phyloP scores from a whole-genome alignment of 2,329 filamentous ascomycete genomes.

The Remersonia thermophila region DNA sequence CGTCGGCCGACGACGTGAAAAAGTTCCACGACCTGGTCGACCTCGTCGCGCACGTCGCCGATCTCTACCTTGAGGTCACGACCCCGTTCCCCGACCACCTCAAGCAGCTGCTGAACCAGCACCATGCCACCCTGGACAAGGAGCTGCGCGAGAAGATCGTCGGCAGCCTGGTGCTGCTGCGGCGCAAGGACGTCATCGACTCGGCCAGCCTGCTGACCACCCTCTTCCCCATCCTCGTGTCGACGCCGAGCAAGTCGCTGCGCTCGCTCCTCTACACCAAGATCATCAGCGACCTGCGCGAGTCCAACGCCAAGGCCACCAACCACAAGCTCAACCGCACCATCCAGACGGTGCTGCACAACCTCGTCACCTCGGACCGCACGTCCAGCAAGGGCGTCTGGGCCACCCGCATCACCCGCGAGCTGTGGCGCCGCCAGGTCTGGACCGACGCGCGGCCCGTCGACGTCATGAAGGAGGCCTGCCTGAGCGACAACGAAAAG shows the following conservation, averaged over 20 bases:
- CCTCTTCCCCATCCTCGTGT: conserved; percentile 84
- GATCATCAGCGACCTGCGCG: conserved; percentile 80
- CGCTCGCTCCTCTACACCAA: conserved; percentile 74
- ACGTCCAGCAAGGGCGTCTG: conserved; percentile 79
- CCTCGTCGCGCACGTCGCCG: conserved; percentile 83
- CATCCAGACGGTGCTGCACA: conserved; percentile 86
- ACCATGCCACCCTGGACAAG: conserved; percentile 70
- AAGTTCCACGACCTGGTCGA: conserved; percentile 87
- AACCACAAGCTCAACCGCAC: conserved; percentile 91
- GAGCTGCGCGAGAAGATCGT: conserved; percentile 92
- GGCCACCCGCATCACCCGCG: conserved; percentile 89
- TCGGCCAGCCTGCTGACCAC: conserved; percentile 74
- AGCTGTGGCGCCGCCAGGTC: conserved; percentile 91
- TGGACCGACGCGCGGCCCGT: conserved; percentile 93
- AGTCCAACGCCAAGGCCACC: conserved; percentile 72
- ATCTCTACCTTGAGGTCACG: conserved; percentile 80
- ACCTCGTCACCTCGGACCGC: conserved; percentile 76
- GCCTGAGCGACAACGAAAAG: conserved; percentile 82
- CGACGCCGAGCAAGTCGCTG: conserved; percentile 78
- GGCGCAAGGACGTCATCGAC: conserved; percentile 86
- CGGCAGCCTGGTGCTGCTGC: conserved; percentile 71
- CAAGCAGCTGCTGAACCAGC: conserved; percentile 64
- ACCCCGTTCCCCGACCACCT: conserved; percentile 67
- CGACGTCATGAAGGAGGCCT: conserved; percentile 95
- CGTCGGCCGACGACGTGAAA: conserved; percentile 65